Evolutionary conservation across 768 basidiomycete species (phyloP).

Genomic region (Dioszegia crocea): DNA sequence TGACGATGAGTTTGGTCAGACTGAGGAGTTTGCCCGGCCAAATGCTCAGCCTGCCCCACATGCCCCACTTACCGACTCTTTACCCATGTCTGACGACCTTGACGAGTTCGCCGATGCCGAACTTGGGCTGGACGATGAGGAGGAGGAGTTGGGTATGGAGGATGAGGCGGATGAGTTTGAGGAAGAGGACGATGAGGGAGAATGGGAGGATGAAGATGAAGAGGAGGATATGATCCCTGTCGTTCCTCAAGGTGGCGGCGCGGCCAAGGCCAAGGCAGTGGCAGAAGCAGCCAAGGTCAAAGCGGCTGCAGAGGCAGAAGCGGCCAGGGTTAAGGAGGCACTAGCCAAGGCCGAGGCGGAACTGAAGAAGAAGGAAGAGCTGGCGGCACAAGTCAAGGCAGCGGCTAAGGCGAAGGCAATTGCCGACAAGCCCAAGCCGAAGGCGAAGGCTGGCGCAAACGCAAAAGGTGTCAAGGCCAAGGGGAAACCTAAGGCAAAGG

Average conservation of each 20-base stretch:
- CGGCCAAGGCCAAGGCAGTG: neutral
- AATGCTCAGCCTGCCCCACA: neutral
- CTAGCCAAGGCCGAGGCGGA: too few relatives aligned
- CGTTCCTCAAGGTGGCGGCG: neutral
- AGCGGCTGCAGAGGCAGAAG: neutral
- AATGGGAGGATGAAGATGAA: neutral
- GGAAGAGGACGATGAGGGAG: neutral
- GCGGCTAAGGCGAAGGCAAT: neutral
- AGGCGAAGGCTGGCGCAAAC: too few relatives aligned
- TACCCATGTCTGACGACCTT: neutral
- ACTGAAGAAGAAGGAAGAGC: too few relatives aligned
- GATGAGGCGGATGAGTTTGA: neutral
- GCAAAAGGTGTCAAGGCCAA: neutral
- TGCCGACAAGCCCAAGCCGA: conserved; percentile 1
- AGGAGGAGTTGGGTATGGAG: neutral
- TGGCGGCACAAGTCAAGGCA: too few relatives aligned
- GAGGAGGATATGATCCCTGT: neutral
- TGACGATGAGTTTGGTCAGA: neutral
- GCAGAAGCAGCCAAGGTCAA: neutral
- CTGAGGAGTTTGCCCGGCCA: neutral
- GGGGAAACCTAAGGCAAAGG: neutral
- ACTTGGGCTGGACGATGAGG: neutral
- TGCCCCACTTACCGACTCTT: neutral
- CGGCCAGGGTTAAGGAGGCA: too few relatives aligned
- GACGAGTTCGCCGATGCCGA: too few relatives aligned